Base-by-base conservation (phyloP, 495 filamentous ascomycete genomes). In the Staphylotrichum longicolle region DNA sequence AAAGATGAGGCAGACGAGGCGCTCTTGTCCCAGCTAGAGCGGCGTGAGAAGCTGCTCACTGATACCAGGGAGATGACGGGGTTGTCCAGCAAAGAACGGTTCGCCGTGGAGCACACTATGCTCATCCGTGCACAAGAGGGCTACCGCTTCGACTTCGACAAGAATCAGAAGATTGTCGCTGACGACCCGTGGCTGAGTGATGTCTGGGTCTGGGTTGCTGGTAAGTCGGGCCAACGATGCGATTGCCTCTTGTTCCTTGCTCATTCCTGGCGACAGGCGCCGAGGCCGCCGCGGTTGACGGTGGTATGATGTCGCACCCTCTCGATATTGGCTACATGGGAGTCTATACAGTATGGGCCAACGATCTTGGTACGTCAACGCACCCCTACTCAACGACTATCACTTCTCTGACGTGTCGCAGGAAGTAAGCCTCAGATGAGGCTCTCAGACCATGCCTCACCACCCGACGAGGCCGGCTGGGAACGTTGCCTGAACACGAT, bases 281-380 rank as follows among this genome's bases (percentile, higher is more conserved):
- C 32, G 85, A 86, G 15, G 75, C 76, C 20, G 82, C 83, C 45
- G 89, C 89, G 12, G 74, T 79, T 30, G 80, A 86, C 52, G 83
- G 85, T 42, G 84, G 86, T 4, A 93, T 96, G 90, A 80, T 90
- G 48, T 75, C 83, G n/a, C 80, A 85, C 45, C 78, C 82, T 2
- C 72, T 96, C 6, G 94, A 97, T 66, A 71, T 96, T 45, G 91
- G 87, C 66, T 98, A 91, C 70, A 72, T 96, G 68, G 94, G 94
- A 4, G 86, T 98, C 46, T 78, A 83, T 57, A 83, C 82, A 42
- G 83, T 96, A 14, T 97, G 93, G 93, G 86, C 76, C 37, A 88
- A 90, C 66, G 80, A 89, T 41, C 70, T 91, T 53, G 86, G 90
- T 87, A 70, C 50, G 79, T 63, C 10, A 12, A 6, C 3, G 10